Base-by-base conservation (phyloP, 2,329 filamentous ascomycete genomes). In the Colletotrichum limetticola region DNA sequence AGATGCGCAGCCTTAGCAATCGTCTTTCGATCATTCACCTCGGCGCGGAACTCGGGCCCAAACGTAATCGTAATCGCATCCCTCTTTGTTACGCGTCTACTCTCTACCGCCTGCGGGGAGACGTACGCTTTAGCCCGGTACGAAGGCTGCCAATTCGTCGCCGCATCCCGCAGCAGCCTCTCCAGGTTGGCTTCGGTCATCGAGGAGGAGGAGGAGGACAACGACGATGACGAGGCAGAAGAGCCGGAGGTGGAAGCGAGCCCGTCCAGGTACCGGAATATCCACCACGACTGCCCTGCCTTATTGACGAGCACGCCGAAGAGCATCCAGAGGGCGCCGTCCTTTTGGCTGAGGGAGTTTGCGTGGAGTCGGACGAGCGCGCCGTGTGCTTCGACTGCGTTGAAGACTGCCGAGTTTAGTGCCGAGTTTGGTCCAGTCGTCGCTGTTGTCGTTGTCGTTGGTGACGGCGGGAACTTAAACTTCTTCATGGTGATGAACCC, bases 401-500 rank as follows among this genome's bases (percentile, higher is more conserved):
- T 12, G 2, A 2, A 0, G 52, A 58, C 5, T 7, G 22, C 19
- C 19, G 42, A 49, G 7, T 49, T 22, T 19, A 2, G 14, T 7
- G 0, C 5, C 37, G 37, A 19, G 37, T 19, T 19, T 19, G 5
- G 5, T 19, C 14, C 4, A 12, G 11, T 35, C 16, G 37, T 42
- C 37, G 37, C 37, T 42, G 37, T 19, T 19, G 37, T 22, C 19
- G 1, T 8, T 8, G 11, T 30, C 12, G 46, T 16, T 0, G 14
- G 35, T 22, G 12, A 5, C 4, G 35, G 52, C 3, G 52, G 32
- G 5, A 65, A 32, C 8, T 7, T 4, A 9, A 70, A 60, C 28
- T 57, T 60, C 14, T 65, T 72, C 59, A 72, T 53, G 1, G 56
- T 52, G 2, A 72, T 59, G 7, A 72, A 72, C 1, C 66, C 66